A percentile compares a stretch with the other conserved stretches of the same genome.
phyloP scores from a whole-genome alignment of 2,329 filamentous ascomycete species.

The Mariannaea elegans region DNA sequence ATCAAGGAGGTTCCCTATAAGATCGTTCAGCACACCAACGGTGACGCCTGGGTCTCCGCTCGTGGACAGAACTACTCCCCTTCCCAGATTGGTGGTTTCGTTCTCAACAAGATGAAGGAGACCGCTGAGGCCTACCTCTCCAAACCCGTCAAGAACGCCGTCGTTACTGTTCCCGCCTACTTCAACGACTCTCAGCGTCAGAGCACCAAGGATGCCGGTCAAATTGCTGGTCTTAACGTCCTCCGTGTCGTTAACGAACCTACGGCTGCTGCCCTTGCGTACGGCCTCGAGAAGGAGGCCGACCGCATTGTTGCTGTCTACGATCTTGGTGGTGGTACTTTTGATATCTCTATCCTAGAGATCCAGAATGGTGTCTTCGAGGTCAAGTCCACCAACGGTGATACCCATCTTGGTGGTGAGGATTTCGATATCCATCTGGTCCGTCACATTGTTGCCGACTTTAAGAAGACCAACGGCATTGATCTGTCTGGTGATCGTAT shows the following conservation, averaged over 20 bases:
- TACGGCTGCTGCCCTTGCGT: conserved; percentile 93
- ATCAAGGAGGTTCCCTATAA: conserved; percentile 99
- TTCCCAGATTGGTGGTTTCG: conserved; percentile 96
- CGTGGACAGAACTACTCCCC: conserved; percentile 96
- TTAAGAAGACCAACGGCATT: conserved; percentile 95
- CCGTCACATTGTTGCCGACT: conserved; percentile 90
- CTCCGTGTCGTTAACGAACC: conserved; percentile 98
- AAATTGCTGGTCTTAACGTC: conserved; percentile 95
- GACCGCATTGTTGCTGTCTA: conserved; percentile 94
- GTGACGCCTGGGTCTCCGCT: conserved; percentile 94
- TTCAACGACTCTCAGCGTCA: conserved; percentile 99
- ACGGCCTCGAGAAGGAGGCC: conserved; percentile 93
- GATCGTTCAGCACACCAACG: conserved; percentile 96
- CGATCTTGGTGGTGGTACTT: conserved; percentile 98
- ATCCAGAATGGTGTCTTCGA: conserved; percentile 98
- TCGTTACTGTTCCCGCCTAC: conserved; percentile 96
- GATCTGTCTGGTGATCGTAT: conserved; percentile 93
- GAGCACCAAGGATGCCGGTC: conserved; percentile 97
- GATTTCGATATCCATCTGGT: conserved; percentile 97
- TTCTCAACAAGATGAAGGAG: conserved; percentile 99
- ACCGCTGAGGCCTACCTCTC: conserved; percentile 93
- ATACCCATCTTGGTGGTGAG: conserved; percentile 97
- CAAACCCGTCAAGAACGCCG: conserved; percentile 92
- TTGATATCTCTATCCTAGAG: conserved; percentile 98
- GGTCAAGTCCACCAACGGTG: conserved; percentile 99